Evolutionary conservation across 2,329 filamentous ascomycete species (phyloP).

Genomic region (Zymoseptoria crescenta): DNA sequence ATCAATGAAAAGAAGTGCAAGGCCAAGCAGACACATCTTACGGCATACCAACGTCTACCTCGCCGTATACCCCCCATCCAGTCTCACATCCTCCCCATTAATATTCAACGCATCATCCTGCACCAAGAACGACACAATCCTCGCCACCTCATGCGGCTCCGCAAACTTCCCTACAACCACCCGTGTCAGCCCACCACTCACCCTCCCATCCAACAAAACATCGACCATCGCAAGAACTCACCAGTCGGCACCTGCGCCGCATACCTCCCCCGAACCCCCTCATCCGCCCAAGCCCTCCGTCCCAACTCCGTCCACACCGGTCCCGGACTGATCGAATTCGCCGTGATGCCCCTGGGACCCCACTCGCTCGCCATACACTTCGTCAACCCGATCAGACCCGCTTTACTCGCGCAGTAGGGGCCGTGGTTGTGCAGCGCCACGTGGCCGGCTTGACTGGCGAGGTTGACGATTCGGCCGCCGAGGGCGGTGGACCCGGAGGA

Average conservation of each 20-base stretch:
- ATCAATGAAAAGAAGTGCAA: too few species aligned
- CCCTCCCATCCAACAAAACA: background rate
- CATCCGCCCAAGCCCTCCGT: constrained; percentile 30
- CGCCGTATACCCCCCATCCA: constrained; percentile 29
- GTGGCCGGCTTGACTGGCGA: constrained; percentile 42
- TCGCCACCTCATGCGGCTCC: constrained; percentile 49
- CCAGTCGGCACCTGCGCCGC: constrained; percentile 21
- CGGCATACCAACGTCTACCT: too few species aligned
- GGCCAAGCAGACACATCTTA: too few species aligned
- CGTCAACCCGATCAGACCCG: constrained; percentile 38
- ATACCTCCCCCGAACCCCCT: constrained; percentile 20
- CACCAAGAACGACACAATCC: constrained; percentile 52
- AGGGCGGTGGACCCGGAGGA: constrained; percentile 5
- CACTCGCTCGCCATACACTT: constrained; percentile 43
- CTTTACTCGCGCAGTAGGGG: constrained; percentile 44
- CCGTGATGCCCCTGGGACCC: constrained; percentile 39
- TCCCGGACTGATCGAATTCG: constrained; percentile 41
- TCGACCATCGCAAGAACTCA: background rate
- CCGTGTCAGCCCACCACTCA: background rate
- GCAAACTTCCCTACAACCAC: constrained; percentile 18
- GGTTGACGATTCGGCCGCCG: constrained; percentile 38
- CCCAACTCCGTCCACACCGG: constrained; percentile 42
- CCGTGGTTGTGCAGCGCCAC: constrained; percentile 40
- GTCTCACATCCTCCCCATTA: constrained; percentile 32
- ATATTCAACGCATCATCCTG: constrained; percentile 30